These are phyloP conservation scores for Fusarium foetens DNA, from an alignment of 2,329 filamentous ascomycete species.

Conservation along the genomic window DNA sequence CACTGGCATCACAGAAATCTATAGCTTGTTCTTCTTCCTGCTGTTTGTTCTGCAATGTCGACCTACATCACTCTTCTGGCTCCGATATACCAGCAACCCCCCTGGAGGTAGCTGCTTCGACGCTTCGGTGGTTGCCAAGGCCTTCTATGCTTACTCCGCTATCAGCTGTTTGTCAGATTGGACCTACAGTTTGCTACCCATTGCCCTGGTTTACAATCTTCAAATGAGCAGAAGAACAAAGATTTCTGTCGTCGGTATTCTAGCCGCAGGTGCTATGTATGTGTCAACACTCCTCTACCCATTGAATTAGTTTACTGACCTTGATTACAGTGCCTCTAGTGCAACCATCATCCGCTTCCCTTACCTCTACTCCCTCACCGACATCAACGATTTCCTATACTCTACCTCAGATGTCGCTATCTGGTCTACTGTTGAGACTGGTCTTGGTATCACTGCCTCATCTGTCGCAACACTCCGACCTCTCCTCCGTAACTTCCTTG, in stretches of 20 bases:
- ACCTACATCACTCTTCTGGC: constrained; percentile 54
- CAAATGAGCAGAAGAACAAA: constrained; percentile 54
- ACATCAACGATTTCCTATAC: constrained; percentile 55
- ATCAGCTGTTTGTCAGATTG: constrained; percentile 54
- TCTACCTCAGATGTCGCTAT: constrained; percentile 56
- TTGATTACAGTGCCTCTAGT: constrained; percentile 42
- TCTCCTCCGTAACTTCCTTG: constrained; percentile 11
- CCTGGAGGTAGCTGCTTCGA: constrained; percentile 1
- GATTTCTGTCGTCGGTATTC: constrained; percentile 48
- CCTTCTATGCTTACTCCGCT: constrained; percentile 48
- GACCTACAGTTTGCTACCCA: constrained; percentile 53
- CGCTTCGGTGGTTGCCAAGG: neutral
- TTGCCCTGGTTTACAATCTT: constrained; percentile 54
- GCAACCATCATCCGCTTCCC: constrained; percentile 57
- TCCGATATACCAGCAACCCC: constrained; percentile 36
- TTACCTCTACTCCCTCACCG: constrained; percentile 52
- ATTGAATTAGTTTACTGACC: neutral
- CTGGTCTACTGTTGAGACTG: constrained; percentile 58
- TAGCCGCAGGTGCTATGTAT: constrained; percentile 24
- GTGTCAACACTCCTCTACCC: rapidly evolving
- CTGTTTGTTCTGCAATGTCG: constrained; percentile 54
- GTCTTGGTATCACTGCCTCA: constrained; percentile 54
- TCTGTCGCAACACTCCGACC: constrained; percentile 51
- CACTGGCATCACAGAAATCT: constrained; percentile 46
- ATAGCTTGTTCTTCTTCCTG: constrained; percentile 52